phyloP scores from a whole-genome alignment of 75 land plant species.

The Pseudotsuga menziesii region DNA sequence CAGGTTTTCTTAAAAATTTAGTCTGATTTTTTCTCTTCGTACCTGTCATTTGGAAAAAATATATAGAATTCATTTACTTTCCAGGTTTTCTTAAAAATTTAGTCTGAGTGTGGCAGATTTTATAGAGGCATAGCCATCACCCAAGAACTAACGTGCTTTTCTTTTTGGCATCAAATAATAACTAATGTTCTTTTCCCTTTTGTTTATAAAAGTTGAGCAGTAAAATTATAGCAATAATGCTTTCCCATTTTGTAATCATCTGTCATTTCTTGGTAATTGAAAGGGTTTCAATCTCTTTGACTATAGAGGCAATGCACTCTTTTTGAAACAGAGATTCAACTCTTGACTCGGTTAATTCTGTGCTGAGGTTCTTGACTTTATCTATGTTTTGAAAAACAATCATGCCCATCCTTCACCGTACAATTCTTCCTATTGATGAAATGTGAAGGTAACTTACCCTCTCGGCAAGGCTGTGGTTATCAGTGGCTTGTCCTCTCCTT shows the following conservation, averaged over 20 bases:
- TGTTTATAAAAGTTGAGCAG: no score
- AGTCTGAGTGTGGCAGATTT: neutral
- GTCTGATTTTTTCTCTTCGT: neutral
- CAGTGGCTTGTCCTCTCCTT: conserved; percentile 18
- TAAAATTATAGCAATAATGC: no score
- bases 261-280: no score
- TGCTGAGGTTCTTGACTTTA: neutral
- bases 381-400: neutral
- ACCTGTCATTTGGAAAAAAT: conserved; percentile 8
- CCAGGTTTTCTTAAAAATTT: neutral
- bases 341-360: neutral
- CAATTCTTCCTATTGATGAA: no score
- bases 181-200: no score
- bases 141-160: neutral
- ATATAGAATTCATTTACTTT: neutral
- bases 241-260: no score
- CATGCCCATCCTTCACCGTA: no score
- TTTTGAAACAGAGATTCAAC: neutral
- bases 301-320: neutral
- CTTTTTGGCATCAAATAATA: neutral
- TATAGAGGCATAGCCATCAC: neutral
- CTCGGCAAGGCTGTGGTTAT: conserved; percentile 21
- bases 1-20: neutral
- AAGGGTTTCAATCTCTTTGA: neutral
- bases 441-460: conserved; percentile 9